Percentiles rank a stretch among this genome's conserved stretches.
phyloP scores from a whole-genome alignment of 2,329 filamentous ascomycete species.

The Talaromyces funiculosus region DNA sequence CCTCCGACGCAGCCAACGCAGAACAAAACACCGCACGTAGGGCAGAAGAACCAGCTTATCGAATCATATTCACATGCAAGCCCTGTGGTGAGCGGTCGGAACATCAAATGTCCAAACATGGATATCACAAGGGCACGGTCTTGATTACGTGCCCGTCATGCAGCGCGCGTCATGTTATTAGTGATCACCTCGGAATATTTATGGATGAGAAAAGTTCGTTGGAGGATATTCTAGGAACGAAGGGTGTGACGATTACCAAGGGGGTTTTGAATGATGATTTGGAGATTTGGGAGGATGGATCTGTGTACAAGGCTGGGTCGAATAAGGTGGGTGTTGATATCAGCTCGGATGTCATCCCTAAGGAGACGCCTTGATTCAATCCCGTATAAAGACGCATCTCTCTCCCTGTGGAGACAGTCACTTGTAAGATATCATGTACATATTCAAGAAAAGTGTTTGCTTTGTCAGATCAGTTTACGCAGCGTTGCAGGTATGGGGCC shows the following conservation, averaged over 20 bases:
- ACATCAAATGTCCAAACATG: constrained; percentile 86
- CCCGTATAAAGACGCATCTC: too few species aligned
- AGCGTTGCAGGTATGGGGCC: background rate
- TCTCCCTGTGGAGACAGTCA: background rate
- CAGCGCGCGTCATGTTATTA: constrained; percentile 82
- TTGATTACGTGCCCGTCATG: constrained; percentile 84
- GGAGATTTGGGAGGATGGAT: constrained; percentile 82
- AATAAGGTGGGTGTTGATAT: constrained; percentile 18
- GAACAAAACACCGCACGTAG: constrained; percentile 33
- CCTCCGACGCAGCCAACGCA: constrained; percentile 28
- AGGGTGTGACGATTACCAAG: constrained; percentile 67
- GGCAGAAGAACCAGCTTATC: constrained; percentile 63
- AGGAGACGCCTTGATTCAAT: constrained; percentile 6
- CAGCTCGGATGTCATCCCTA: background rate
- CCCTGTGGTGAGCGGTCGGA: constrained; percentile 74
- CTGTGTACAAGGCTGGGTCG: constrained; percentile 28
- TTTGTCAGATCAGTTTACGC: background rate
- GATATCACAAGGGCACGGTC: constrained; percentile 85
- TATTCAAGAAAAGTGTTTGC: background rate
- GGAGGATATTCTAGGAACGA: constrained; percentile 38
- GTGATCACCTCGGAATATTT: constrained; percentile 71
- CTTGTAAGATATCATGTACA: background rate
- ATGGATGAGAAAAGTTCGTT: constrained; percentile 38
- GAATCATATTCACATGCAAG: constrained; percentile 87
- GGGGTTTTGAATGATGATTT: constrained; percentile 77